phyloP scores from a whole-genome alignment of 2,329 filamentous ascomycete genomes.

The Diaporthe capsici region DNA sequence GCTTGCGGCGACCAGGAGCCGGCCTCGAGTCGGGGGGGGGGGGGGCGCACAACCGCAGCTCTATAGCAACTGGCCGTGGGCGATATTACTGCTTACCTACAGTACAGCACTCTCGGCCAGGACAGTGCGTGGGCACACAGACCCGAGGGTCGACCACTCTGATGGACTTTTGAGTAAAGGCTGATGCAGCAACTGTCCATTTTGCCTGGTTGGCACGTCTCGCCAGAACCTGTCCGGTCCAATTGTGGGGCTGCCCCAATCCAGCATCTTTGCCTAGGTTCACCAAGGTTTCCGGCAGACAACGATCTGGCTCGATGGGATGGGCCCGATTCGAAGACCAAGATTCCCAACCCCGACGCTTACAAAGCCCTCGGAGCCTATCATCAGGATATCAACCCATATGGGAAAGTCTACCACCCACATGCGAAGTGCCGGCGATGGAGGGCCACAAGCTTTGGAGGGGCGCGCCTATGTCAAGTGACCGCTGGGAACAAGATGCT shows the following conservation, averaged over 20 bases:
- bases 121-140: conserved; percentile 19
- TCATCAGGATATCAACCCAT: conserved; percentile 2
- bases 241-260: not conserved
- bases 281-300: conserved; percentile 21
- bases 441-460: conserved; percentile 14
- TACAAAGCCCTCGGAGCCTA: conserved; percentile 13
- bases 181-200: conserved; percentile 8
- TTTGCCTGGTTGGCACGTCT: conserved; percentile 4
- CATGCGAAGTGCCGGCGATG: conserved; percentile 22
- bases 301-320: not conserved
- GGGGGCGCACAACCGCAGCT: not conserved
- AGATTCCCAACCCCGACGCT: conserved; percentile 13
- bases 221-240: not conserved
- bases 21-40: conserved; percentile 5
- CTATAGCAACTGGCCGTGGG: conserved; percentile 10
- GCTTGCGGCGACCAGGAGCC: conserved; percentile 18
- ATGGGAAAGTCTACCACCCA: not conserved
- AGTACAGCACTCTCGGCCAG: not conserved
- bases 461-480: conserved; percentile 25
- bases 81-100: conserved; percentile 8
- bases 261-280: not conserved
- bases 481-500: conserved; percentile 10
- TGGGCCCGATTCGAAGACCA: conserved; percentile 16
- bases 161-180: conserved; percentile 4
- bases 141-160: not conserved